A percentile compares a stretch with the other conserved stretches of the same genome.
Conservation (phyloP, 1,284 basidiomycete genomes). For the Pseudozyma tsukubaensis region DNA sequence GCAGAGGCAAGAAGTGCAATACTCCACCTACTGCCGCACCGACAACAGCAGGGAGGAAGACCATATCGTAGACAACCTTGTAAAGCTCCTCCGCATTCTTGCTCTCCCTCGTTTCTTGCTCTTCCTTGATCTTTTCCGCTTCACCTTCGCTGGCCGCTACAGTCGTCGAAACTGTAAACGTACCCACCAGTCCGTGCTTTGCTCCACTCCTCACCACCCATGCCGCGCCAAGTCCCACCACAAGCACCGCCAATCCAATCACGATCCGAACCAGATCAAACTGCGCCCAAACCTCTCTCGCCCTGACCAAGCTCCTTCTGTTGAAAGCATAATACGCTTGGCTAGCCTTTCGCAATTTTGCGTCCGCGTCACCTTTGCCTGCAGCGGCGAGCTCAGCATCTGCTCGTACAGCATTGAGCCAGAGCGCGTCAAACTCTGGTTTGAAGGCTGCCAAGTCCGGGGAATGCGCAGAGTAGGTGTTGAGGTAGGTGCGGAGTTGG, state of each 20-base stretch:
- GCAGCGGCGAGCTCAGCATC: constrained; percentile 46
- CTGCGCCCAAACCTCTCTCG: constrained; percentile 91
- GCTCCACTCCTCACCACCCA: constrained; percentile 28
- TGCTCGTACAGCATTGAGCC: constrained; percentile 45
- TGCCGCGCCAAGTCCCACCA: constrained; percentile 20
- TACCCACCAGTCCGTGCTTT: constrained; percentile 17
- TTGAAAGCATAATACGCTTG: constrained; percentile 72
- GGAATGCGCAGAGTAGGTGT: constrained; percentile 77
- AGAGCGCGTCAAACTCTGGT: constrained; percentile 59
- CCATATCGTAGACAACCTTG: constrained; percentile 1
- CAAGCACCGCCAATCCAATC: constrained; percentile 73
- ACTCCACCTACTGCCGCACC: constrained; percentile 1
- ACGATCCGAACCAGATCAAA: constrained; percentile 85
- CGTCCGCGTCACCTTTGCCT: constrained; percentile 12
- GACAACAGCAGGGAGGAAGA: constrained; percentile 3
- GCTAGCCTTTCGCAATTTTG: constrained; percentile 29
- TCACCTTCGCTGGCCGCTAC: neutral
- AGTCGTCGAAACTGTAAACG: neutral
- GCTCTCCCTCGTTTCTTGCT: constrained; percentile 8
- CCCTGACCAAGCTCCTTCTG: constrained; percentile 77
- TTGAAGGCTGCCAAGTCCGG: constrained; percentile 74
- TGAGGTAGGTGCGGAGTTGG: constrained; percentile 83
- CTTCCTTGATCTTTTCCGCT: neutral
- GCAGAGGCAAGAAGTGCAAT: neutral
- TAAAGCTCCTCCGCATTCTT: constrained; percentile 24